phyloP scores from a whole-genome alignment of 202 grass and related monocot genomes.

The Eragrostis tef region DNA sequence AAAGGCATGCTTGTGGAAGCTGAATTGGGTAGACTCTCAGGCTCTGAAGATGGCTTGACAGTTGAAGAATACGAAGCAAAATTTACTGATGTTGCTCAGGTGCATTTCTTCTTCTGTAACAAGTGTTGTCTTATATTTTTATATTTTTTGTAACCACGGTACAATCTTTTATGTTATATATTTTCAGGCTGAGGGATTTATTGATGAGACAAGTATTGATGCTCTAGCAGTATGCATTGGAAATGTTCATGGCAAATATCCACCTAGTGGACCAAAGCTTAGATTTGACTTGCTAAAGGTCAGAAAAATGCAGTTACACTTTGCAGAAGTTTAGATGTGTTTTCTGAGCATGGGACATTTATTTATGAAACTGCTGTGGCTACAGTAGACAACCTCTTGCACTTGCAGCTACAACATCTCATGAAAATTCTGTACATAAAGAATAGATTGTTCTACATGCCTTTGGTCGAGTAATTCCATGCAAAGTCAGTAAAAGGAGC shows the following conservation, averaged over 20 bases:
- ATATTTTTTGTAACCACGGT: constrained; percentile 27
- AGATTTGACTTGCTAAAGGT: constrained; percentile 88
- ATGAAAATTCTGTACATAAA: constrained; percentile 25
- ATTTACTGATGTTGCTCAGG: constrained; percentile 81
- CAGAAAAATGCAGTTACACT: constrained; percentile 32
- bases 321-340: not conserved
- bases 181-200: constrained; percentile 82
- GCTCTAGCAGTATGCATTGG: constrained; percentile 94
- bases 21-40: constrained; percentile 88
- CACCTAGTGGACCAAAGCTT: constrained; percentile 69
- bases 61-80: constrained; percentile 86
- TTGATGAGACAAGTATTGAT: constrained; percentile 79
- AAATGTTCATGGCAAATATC: constrained; percentile 94
- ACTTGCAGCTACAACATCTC: not conserved
- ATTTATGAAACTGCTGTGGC: not conserved
- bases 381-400: not conserved
- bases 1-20: constrained; percentile 88
- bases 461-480: constrained; percentile 12
- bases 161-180: constrained; percentile 22
- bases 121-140: constrained; percentile 32
- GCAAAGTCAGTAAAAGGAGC: constrained; percentile 55
- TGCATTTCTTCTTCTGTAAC: constrained; percentile 43
- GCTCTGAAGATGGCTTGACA: constrained; percentile 90
- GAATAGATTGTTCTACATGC: constrained; percentile 3
- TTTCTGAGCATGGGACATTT: constrained; percentile 8